phyloP scores from a whole-genome alignment of 805 yeast genomes.

The Brettanomyces sp. region DNA sequence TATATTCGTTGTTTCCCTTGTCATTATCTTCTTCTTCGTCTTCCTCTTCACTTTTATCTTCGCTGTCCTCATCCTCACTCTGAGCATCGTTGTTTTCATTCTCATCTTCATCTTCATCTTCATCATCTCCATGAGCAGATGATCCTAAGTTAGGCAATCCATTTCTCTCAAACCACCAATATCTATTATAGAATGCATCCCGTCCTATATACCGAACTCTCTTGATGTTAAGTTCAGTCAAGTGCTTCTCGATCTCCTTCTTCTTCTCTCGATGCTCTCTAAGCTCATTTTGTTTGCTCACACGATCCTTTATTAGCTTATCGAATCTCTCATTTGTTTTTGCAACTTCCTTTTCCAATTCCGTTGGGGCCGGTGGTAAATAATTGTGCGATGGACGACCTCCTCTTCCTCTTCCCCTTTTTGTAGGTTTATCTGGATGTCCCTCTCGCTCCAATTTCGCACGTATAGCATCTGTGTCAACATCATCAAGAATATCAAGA shows the following conservation, averaged over 20 bases:
- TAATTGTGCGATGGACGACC: constrained; percentile 20
- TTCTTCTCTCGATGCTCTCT: constrained; percentile 41
- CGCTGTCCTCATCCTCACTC: constrained; percentile 34
- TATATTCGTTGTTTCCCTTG: constrained; percentile 28
- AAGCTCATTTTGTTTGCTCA: constrained; percentile 28
- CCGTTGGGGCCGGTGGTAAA: constrained; percentile 23
- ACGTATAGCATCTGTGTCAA: constrained; percentile 15
- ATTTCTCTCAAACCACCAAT: constrained; percentile 91
- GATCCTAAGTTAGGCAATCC: constrained; percentile 52
- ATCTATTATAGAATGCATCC: constrained; percentile 76
- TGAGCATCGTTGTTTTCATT: constrained; percentile 24
- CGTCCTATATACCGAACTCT: constrained; percentile 68
- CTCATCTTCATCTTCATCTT: constrained; percentile 24
- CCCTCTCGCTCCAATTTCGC: constrained; percentile 11
- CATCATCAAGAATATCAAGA: constrained; percentile 21
- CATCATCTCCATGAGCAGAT: constrained; percentile 14
- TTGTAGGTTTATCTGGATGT: constrained; percentile 12
- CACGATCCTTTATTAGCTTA: constrained; percentile 35
- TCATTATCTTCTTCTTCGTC: constrained; percentile 28
- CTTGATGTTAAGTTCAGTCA: constrained; percentile 68
- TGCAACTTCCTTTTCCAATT: constrained; percentile 29
- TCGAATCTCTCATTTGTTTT: constrained; percentile 34
- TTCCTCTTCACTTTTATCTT: constrained; percentile 19
- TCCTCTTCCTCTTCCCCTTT: constrained; percentile 11
- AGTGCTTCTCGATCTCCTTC: constrained; percentile 45